Base-by-base conservation (phyloP, 2,329 filamentous ascomycete species). In the Leptographium radiaticola region DNA sequence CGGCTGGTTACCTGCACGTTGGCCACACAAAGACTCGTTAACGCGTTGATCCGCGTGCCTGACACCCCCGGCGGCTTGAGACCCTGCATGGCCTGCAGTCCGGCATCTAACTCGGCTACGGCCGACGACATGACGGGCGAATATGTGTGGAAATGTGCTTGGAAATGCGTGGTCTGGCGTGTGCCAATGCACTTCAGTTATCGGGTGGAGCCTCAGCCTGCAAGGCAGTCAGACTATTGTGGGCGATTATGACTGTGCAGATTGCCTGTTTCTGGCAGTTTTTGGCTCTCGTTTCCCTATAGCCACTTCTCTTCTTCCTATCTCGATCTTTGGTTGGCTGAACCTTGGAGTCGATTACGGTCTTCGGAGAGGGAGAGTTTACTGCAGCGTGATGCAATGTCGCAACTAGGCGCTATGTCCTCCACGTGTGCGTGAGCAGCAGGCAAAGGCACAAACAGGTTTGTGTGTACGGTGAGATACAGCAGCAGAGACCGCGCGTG, bases 31-130 rank as follows among this genome's bases (percentile, higher is more conserved):
- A 97, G 82, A 34, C 81, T 76, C 20, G 91, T 97, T 70, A 98
- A 82, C 67, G 83, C 82, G 63, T 80, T 81, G 70, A 98, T 95
- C 71, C 93, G 91, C 61, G 88, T 89, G 62, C 89, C 90, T 58
- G 90, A 95, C 56, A 96, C 89, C 67, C 93, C 93, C 52, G 93
- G 93, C 46, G 93, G 85, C 72, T 95, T 97, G 66, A 96, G 76
- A 61, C 79, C 78, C 65, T 91, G 85, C 83, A 98, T 90, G 65
- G 87, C 90, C 75, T 93, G 88, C 67, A 98, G 81, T 70, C 87
- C 85, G 65, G 83, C 78, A 72, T 95, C 91, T 72, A 98, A 75
- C 69, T 97, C 90, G 74, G 87, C 83, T 80, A 95, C 86, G 71
- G 87, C 82, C 67, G 88, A 86, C 69, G 85, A 83, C 83, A 89